Conservation (phyloP, 306 rosid species). For the Crataegus laevigata region DNA sequence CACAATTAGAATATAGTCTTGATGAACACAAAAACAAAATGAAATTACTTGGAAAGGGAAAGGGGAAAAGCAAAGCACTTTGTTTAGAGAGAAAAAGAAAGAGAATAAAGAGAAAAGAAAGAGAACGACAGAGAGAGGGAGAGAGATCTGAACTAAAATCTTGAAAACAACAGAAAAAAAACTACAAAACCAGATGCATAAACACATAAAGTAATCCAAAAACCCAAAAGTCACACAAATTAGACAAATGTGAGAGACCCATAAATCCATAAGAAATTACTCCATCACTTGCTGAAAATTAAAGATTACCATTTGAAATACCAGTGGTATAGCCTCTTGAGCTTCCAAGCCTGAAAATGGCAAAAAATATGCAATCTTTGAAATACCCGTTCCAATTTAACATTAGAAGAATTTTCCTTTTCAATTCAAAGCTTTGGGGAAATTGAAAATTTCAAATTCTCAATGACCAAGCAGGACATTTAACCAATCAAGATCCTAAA, state of each 20-base stretch:
- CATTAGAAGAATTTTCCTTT: neutral
- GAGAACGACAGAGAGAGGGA: too few relatives aligned
- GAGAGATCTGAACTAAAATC: neutral
- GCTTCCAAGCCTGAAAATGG: constrained; percentile 55
- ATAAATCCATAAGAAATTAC: neutral
- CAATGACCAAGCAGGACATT: too few relatives aligned
- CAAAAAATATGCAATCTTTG: neutral
- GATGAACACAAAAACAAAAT: constrained; percentile 13
- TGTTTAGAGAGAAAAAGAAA: neutral
- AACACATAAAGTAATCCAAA: neutral
- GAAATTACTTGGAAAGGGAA: neutral
- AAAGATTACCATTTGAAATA: constrained; percentile 50
- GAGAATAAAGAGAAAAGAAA: neutral
- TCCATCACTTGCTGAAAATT: constrained; percentile 13
- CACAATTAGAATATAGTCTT: constrained; percentile 89
- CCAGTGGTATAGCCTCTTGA: constrained; percentile 37
- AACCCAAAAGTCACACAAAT: neutral
- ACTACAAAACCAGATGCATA: constrained; percentile 27
- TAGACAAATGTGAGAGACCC: constrained; percentile 4
- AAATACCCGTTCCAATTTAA: neutral
- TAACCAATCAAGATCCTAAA: too few relatives aligned
- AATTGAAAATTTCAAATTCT: neutral
- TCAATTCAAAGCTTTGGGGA: neutral
- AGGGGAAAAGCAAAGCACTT: neutral
- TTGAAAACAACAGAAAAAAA: constrained; percentile 17